Conservation (phyloP, 495 filamentous ascomycete species). For the Aspergillus cristatus region DNA sequence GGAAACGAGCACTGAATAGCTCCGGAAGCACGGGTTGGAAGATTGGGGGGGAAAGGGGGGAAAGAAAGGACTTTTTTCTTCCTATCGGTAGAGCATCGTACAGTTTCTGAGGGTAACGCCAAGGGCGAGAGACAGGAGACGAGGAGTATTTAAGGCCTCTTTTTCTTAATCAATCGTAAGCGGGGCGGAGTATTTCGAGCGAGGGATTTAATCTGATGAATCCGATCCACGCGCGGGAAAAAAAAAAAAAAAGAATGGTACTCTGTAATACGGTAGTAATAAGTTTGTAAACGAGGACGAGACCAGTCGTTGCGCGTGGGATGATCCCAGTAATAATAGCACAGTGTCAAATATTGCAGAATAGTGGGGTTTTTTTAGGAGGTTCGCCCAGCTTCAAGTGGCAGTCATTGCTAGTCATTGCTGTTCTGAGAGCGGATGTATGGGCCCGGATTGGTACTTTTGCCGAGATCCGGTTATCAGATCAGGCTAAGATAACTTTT, state of each 20-base stretch:
- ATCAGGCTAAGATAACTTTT: conserved; percentile 32
- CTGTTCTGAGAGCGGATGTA: too few species aligned
- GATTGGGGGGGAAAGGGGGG: background rate
- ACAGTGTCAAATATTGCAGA: too few species aligned
- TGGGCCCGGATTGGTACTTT: conserved; percentile 12
- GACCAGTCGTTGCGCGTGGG: conserved; percentile 4
- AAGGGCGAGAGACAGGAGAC: conserved; percentile 8
- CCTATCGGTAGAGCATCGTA: conserved; percentile 17
- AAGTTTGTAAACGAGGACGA: conserved; percentile 5
- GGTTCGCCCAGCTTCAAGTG: too few species aligned
- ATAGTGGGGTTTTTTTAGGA: too few species aligned
- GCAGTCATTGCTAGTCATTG: too few species aligned
- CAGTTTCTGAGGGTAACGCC: background rate
- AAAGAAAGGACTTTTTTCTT: background rate
- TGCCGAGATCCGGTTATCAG: conserved; percentile 32
- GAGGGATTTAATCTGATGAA: conserved; percentile 21
- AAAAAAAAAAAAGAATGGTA: conserved; percentile 10
- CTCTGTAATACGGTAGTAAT: conserved; percentile 5
- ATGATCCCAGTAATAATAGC: background rate
- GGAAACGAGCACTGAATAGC: conserved; percentile 6
- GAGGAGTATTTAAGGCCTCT: conserved; percentile 3
- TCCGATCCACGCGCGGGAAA: conserved; percentile 15
- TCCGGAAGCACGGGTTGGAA: background rate
- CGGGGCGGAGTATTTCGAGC: conserved; percentile 25
- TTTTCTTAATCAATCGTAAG: background rate